Evolutionary conservation across 805 yeast species (phyloP).

Genomic region (Yamadazyma ubonensis): DNA sequence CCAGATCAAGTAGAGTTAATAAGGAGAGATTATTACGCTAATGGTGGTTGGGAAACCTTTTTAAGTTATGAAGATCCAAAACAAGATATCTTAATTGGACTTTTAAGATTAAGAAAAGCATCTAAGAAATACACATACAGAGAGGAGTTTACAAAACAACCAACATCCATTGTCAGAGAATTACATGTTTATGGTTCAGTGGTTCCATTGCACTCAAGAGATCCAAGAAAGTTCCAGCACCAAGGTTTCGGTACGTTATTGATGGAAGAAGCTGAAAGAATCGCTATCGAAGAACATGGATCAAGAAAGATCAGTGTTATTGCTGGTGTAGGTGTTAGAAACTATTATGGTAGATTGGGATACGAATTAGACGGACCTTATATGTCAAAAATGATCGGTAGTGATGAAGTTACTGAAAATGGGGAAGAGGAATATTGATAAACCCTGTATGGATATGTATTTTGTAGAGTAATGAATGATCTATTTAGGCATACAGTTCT

Average conservation of each 20-base stretch:
- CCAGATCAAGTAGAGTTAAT: conserved; percentile 97
- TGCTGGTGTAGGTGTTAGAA: conserved; percentile 96
- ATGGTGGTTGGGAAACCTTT: conserved; percentile 99
- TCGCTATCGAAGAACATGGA: conserved; percentile 93
- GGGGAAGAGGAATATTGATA: conserved; percentile 8
- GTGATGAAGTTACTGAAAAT: conserved; percentile 11
- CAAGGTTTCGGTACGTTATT: conserved; percentile 97
- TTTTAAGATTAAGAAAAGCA: conserved; percentile 83
- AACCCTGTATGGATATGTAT: background rate
- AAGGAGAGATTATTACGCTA: conserved; percentile 94
- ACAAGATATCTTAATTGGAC: conserved; percentile 91
- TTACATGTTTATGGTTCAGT: conserved; percentile 97
- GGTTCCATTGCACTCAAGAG: conserved; percentile 93
- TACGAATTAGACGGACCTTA: conserved; percentile 92
- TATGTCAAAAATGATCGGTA: conserved; percentile 67
- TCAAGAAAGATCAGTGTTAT: conserved; percentile 89
- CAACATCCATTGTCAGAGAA: conserved; percentile 93
- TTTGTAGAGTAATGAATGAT: conserved; percentile 5
- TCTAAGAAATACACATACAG: conserved; percentile 86
- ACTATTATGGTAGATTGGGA: conserved; percentile 90
- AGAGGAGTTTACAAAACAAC: conserved; percentile 80
- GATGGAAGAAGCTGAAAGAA: conserved; percentile 98
- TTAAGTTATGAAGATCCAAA: conserved; percentile 95
- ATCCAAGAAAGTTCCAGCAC: conserved; percentile 97
- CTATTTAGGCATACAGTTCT: too few species aligned